Base-by-base conservation (phyloP, 371 early-diverging fungal genomes). In the Apophysomyces elegans region DNA sequence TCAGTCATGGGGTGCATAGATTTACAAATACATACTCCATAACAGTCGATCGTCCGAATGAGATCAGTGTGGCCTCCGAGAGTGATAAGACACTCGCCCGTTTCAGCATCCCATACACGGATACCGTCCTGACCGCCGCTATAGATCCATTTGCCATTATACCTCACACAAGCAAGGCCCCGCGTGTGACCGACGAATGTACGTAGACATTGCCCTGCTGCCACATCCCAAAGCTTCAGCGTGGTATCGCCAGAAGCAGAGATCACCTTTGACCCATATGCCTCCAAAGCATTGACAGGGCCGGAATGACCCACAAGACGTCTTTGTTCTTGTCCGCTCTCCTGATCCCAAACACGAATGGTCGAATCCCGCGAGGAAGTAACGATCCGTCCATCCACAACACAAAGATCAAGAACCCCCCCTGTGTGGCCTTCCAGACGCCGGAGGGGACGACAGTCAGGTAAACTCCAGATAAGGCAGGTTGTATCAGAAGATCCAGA, bases 131-230 rank as follows among this genome's bases (percentile, higher is more conserved):
- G 88, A 12, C 95, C 95, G 4, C 98, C 99, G 5, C 95, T 95
- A 0, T 95, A 92, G 32, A 98, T 90, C 8, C 83, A 80, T 43
- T 85, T 84, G 37, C 95, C 94, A 67, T 94, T 91, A 72, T 86
- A 97, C 67, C 96, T 96, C 47, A 96, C 91, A 67, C 95, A 96
- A 0, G 98, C 95, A 4, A 99, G 75, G 0, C 98, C 98, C n/a
- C 95, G 87, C 21, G 78, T 69, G 63, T 93, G 91, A 7, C 91
- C 92, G 9, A 75, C 72, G 71, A 91, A 88, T 32, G 88, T 89
- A 3, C 87, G 84, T 5, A 91, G 64, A 56, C 86, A 85, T 45
- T 79, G 70, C 7, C 91, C 91, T 2, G 90, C 89, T 37, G 79
- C 73, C 12, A 91, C 68, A 76, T 95, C 86, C 97, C 97, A 97